Evolutionary conservation across 1,284 basidiomycete genomes (phyloP), one percentile per base, ranked within the genome.

Genomic region (Rhizopogon parksii): DNA sequence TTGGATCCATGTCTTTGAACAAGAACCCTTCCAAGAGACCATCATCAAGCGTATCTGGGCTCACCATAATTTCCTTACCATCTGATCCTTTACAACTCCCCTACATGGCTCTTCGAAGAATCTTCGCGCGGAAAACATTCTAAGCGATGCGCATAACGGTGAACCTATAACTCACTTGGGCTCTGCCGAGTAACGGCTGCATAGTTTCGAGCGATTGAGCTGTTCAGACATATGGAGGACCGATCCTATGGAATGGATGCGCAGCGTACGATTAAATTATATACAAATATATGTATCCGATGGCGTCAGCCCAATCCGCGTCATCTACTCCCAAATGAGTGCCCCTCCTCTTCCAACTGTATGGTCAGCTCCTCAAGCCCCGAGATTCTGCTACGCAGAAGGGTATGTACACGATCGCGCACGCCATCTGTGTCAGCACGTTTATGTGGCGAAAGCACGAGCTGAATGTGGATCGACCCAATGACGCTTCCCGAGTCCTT

Each of bases 391-490:
- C 75, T 72, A 59, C 83, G 78, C 55, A 97, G 64, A 19, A 90
- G 67, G 27, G 73, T 70, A 59, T 93, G 83, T 6, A 96, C 92
- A 24, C 80, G 75, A 62, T 83, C 80, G 15, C 87, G 78, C 11
- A 94, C 83, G 39, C 78, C 75, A 53, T 93, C 87, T 14, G 88
- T 66, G 54, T 75, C 79, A 15, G 77, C 72, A 65, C 71, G 72
- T 59, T 68, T 66, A 56, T 61, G 73, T 73, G 77, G 78, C 36
- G 74, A 81, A 0, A 76, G 76, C 8, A 75, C 73, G 15, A 96
- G 73, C 59, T 91, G 89, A 42, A 97, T 80, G 64, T 91, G 91
- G 52, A 99, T 91, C 2, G 91, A 91, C 15, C 95, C 95, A 59
- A 97, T 83, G 32, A 96, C 66, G 40, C 82, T 85, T 8, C 81